A percentile compares a stretch with the other conserved stretches of the same genome.
phyloP scores from a whole-genome alignment of 371 early-diverging fungal species.

The Smittium culicis region DNA sequence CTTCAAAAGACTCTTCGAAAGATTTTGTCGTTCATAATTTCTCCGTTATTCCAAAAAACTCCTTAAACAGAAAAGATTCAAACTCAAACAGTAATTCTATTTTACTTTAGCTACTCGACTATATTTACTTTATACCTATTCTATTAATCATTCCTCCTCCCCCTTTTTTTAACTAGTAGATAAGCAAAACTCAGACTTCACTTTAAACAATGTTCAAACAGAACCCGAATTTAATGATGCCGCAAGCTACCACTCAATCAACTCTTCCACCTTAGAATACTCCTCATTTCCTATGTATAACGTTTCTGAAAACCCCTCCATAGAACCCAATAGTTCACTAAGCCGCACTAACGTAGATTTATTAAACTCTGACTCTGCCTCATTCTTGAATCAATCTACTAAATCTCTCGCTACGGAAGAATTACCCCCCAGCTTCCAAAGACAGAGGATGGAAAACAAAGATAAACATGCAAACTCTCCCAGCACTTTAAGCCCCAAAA shows the following conservation, averaged over 20 bases:
- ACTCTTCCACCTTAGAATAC: background rate
- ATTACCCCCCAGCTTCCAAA: constrained; percentile 7
- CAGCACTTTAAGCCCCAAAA: background rate
- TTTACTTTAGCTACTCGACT: too few species aligned
- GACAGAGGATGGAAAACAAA: background rate
- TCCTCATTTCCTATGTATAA: background rate
- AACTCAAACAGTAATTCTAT: too few species aligned
- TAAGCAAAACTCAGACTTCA: background rate
- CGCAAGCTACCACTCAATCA: constrained; percentile 12
- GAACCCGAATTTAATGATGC: constrained; percentile 2
- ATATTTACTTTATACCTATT: too few species aligned
- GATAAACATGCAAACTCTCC: background rate
- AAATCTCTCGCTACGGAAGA: background rate
- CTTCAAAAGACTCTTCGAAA: too few species aligned
- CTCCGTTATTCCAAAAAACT: too few species aligned
- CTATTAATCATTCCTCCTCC: too few species aligned
- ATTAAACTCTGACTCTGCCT: background rate
- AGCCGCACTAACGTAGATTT: background rate
- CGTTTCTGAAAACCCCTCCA: background rate
- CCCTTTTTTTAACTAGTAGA: too few species aligned
- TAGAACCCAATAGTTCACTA: background rate
- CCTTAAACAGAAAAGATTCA: too few species aligned
- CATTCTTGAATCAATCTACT: background rate
- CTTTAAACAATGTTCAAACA: background rate
- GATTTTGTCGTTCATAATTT: too few species aligned